These are phyloP conservation scores for Thoreauomyces humboldtii DNA, from an alignment of 192 early-diverging fungal species.

Conservation along the genomic window DNA sequence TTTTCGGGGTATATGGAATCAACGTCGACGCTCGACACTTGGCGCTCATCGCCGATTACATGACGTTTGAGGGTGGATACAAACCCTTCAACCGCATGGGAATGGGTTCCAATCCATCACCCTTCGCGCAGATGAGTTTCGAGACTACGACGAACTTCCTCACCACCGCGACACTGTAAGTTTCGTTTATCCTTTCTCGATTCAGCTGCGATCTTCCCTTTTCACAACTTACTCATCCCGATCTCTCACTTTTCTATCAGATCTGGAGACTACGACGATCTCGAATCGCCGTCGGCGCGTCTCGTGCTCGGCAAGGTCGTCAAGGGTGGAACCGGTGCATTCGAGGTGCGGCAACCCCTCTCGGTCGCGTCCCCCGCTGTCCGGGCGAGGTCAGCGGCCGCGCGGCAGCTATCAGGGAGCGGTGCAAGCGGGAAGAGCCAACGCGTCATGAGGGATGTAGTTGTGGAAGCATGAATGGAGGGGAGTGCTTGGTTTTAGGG, in stretches of 20 bases:
- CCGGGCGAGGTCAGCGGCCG: background rate
- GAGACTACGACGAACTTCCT: constrained; percentile 96
- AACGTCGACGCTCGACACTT: constrained; percentile 92
- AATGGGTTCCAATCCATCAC: constrained; percentile 86
- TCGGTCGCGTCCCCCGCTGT: background rate
- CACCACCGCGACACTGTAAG: constrained; percentile 76
- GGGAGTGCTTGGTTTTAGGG: too few species aligned
- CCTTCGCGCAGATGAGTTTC: constrained; percentile 98
- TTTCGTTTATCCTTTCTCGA: background rate
- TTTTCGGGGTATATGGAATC: constrained; percentile 95
- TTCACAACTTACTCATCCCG: background rate
- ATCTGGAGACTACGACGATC: constrained; percentile 80
- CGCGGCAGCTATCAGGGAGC: background rate
- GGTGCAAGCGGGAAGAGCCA: constrained; percentile 1
- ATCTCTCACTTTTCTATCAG: too few species aligned
- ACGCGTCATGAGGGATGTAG: constrained; percentile 14
- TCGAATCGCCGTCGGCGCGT: constrained; percentile 88
- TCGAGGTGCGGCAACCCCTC: constrained; percentile 71
- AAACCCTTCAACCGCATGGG: constrained; percentile 97
- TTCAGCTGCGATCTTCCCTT: too few species aligned
- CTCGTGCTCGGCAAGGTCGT: constrained; percentile 94
- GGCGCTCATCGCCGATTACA: constrained; percentile 95
- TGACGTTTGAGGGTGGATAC: constrained; percentile 99
- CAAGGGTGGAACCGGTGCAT: constrained; percentile 88
- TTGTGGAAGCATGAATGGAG: constrained; percentile 30